Conservation (phyloP, 805 yeast species). For the Clavispora fructus region DNA sequence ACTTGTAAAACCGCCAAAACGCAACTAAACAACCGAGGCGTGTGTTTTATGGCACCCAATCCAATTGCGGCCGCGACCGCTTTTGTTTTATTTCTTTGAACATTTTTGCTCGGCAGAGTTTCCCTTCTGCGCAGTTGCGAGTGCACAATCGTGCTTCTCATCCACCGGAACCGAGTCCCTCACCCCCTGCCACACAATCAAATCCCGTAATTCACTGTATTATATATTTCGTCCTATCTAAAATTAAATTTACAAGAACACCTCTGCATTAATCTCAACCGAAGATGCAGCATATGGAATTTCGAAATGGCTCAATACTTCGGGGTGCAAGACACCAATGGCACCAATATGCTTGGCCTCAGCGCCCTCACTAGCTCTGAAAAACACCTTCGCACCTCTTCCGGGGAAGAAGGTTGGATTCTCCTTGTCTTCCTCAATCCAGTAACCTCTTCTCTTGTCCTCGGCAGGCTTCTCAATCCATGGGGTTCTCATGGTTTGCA, state of each 20-base stretch:
- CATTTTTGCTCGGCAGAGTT: neutral
- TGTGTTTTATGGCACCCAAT: too few relatives aligned
- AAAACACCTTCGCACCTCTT: conserved; percentile 86
- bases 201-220: neutral
- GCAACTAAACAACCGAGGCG: too few relatives aligned
- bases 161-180: too few relatives aligned
- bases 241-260: conserved; percentile 52
- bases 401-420: conserved; percentile 89
- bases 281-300: conserved; percentile 89
- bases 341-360: conserved; percentile 64
- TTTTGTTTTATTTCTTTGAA: too few relatives aligned
- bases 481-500: conserved; percentile 91
- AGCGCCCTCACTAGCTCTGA: conserved; percentile 59
- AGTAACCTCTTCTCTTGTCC: conserved; percentile 65
- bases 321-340: conserved; percentile 94
- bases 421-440: conserved; percentile 69
- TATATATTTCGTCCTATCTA: neutral
- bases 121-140: neutral
- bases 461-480: conserved; percentile 61
- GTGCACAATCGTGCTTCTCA: neutral
- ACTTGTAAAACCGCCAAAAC: too few relatives aligned
- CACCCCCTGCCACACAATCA: too few relatives aligned
- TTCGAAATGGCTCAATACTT: conserved; percentile 79
- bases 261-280: conserved; percentile 86
- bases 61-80: too few relatives aligned